Evolutionary conservation across 2,329 filamentous ascomycete genomes (phyloP).

Genomic region (Claviceps spartinae): DNA sequence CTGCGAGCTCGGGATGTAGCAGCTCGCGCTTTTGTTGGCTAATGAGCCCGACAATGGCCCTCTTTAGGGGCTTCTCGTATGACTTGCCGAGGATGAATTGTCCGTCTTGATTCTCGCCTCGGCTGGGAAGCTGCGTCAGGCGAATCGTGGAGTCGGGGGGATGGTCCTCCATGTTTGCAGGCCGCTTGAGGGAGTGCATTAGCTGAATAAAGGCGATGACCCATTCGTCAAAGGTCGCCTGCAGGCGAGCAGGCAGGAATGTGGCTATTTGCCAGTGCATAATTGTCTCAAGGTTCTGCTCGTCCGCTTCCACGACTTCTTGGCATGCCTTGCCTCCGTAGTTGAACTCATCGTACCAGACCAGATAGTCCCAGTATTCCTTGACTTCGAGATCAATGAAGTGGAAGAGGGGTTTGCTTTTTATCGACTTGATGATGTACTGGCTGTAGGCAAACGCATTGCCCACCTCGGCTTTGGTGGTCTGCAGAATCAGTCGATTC

Average conservation of each 20-base stretch:
- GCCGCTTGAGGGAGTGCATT: slow-evolving; percentile 78
- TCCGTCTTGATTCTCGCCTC: slow-evolving; percentile 46
- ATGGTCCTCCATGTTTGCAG: slow-evolving; percentile 31
- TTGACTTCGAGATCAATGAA: slow-evolving; percentile 96
- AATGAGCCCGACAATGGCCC: slow-evolving; percentile 72
- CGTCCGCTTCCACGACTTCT: slow-evolving; percentile 57
- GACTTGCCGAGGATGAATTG: slow-evolving; percentile 61
- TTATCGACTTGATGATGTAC: slow-evolving; percentile 96
- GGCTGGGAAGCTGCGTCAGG: slow-evolving; percentile 45
- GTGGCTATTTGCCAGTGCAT: slow-evolving; percentile 98
- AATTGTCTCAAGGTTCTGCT: slow-evolving; percentile 73
- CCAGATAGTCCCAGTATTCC: slow-evolving; percentile 97
- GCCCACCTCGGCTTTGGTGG: slow-evolving; percentile 88
- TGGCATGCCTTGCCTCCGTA: slow-evolving; percentile 89
- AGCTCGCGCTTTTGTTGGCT: slow-evolving; percentile 78
- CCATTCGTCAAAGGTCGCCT: slow-evolving; percentile 82
- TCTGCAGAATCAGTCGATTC: slow-evolving; percentile 82
- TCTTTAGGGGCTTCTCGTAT: slow-evolving; percentile 83
- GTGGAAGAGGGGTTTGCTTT: slow-evolving; percentile 87
- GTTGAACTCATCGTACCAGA: slow-evolving; percentile 99
- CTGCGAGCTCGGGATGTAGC: slow-evolving; percentile 73
- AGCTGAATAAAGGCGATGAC: slow-evolving; percentile 87
- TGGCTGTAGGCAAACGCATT: slow-evolving; percentile 95
- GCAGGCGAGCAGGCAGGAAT: slow-evolving; percentile 69
- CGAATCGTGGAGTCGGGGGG: slow-evolving; percentile 35